Evolutionary conservation across 2,329 filamentous ascomycete genomes (phyloP), one percentile per base, ranked within the genome.

Genomic region (Penicillium sp.): DNA sequence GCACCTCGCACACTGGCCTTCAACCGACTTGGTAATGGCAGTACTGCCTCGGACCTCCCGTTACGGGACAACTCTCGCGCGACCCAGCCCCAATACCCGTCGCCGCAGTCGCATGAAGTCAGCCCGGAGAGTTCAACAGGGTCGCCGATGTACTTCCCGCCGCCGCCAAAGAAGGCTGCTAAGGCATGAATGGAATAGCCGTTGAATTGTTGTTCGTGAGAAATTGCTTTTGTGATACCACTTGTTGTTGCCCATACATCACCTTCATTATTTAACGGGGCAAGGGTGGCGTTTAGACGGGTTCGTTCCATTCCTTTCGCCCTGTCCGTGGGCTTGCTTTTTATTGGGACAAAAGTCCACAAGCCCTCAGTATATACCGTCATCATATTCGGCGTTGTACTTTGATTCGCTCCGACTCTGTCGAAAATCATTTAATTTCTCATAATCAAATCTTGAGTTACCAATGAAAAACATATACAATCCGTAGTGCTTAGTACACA

Each of bases 1-100:
- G 76, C 76, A n/a, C 76, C 77, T 3, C 70, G 76, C 23, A 79
- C 72, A 15, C 62, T 73, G 16, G 74, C 74, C 1, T 78, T 78
- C 59, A 77, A 77, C 63, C 71, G 68, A 47, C 67, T 78, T 2
- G 71, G 64, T 11, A 69, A 70, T 23, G 67, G 66, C 10, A 70
- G 70, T n/a, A 67, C 64, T 13, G 68, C 71, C 16, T 68, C 68
- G 1, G 76, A 79, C 44, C 70, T 78, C 2, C 76, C 76, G 4
- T 63, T 79, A n/a, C 70, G 76, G 13, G 65, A 70, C 40, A 65
- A 73, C 58, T 68, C 68, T 51, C 41, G 57, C 60, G 21, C 4
- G 10, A 19, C 65, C 65, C 7, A 65, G 65, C 65, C 62, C 19
- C 66, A 59, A 40, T 55, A 59, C 29, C 65, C 62, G 16, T 62